These are phyloP conservation scores for Colletotrichum sp. DNA, from an alignment of 2,329 filamentous ascomycete genomes.

Conservation along the genomic window DNA sequence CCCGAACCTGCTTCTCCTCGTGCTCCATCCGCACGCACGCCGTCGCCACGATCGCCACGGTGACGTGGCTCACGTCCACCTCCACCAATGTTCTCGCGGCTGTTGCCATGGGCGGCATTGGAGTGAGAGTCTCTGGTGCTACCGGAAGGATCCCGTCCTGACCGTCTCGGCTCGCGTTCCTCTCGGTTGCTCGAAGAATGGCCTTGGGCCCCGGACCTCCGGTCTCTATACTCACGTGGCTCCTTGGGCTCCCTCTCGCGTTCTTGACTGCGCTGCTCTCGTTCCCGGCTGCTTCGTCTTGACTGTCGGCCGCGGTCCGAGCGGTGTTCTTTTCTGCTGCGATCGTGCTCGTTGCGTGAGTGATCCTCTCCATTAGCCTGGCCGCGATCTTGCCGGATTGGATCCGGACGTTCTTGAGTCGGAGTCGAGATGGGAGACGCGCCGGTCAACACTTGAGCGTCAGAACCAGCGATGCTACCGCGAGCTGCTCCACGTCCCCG, in stretches of 20 bases:
- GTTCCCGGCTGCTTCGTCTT: constrained; percentile 45
- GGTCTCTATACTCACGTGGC: constrained; percentile 49
- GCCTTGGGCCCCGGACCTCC: constrained; percentile 36
- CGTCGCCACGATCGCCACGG: constrained; percentile 31
- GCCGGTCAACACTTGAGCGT: constrained; percentile 61
- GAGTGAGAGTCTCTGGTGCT: constrained; percentile 11
- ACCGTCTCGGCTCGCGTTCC: constrained; percentile 30
- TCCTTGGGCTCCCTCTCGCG: constrained; percentile 54
- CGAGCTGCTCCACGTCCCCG: constrained; percentile 39
- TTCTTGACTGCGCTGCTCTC: constrained; percentile 48
- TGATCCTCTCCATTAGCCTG: constrained; percentile 41
- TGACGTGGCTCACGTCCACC: constrained; percentile 27
- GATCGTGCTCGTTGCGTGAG: constrained; percentile 46
- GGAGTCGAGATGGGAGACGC: constrained; percentile 57
- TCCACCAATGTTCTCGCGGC: not conserved
- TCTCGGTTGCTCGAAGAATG: constrained; percentile 25
- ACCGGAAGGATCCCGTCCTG: constrained; percentile 18
- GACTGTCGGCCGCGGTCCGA: constrained; percentile 42
- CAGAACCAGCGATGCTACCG: constrained; percentile 56
- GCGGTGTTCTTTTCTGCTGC: constrained; percentile 48
- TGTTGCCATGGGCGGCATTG: constrained; percentile 27
- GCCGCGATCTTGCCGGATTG: constrained; percentile 41
- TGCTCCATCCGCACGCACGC: constrained; percentile 14
- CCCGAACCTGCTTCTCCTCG: constrained; percentile 26
- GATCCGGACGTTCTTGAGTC: constrained; percentile 52